phyloP scores from a whole-genome alignment of 768 basidiomycete species.

The Lactifluus pinguis region DNA sequence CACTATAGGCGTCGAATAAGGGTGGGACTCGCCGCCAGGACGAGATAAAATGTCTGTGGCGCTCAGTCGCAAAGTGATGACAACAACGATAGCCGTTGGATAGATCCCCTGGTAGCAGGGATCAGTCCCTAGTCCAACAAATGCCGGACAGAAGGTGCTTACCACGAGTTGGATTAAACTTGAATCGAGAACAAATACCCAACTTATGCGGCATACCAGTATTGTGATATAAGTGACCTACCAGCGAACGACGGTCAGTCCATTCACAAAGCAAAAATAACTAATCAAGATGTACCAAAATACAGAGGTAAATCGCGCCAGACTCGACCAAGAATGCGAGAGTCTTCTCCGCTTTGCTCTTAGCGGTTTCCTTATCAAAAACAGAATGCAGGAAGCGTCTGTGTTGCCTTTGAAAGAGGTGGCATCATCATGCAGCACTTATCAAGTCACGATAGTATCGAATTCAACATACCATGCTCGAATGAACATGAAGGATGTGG shows the following conservation, averaged over 20 bases:
- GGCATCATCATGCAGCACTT: background rate
- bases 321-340: conserved; percentile 8
- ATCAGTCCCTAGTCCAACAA: background rate
- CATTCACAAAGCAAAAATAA: background rate
- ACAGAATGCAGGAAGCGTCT: background rate
- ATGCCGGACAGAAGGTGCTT: background rate
- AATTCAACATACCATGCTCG: background rate
- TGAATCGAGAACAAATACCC: background rate
- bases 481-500: conserved; percentile 8
- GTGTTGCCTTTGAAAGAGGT: background rate
- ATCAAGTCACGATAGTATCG: background rate
- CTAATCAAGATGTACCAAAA: background rate
- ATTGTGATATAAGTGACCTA: background rate
- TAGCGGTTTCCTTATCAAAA: background rate
- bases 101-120: conserved; percentile 2
- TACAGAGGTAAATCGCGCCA: background rate
- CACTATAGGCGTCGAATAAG: background rate
- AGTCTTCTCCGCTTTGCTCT: background rate
- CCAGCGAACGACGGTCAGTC: background rate
- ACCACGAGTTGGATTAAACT: conserved; percentile 5
- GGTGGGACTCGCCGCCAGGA: background rate
- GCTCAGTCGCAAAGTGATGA: conserved; percentile 9
- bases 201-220: background rate
- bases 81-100: conserved; percentile 1
- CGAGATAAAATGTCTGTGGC: background rate